These are phyloP conservation scores for Haplosporangium sp. DNA, from an alignment of 371 early-diverging fungal genomes.

Conservation along the genomic window DNA sequence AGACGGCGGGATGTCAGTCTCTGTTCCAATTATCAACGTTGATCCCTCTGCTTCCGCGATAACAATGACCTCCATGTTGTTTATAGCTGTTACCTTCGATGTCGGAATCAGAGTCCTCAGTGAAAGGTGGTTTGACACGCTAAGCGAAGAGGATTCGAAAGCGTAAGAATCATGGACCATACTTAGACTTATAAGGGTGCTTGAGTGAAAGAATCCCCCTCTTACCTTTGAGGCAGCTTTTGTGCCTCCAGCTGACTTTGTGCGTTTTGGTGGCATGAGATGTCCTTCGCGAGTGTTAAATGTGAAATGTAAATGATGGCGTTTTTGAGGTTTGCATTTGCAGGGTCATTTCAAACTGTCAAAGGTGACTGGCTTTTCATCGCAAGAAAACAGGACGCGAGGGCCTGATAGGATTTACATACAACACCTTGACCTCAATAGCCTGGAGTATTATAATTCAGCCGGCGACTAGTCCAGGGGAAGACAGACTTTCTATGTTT, in stretches of 20 bases:
- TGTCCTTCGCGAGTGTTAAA: background rate
- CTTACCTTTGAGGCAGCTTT: slow-evolving; percentile 9
- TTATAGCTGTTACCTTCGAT: background rate
- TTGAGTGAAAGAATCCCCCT: background rate
- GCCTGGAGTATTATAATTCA: too few relatives aligned
- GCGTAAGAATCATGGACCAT: background rate
- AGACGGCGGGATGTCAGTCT: background rate
- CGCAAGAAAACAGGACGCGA: background rate
- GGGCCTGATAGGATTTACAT: background rate
- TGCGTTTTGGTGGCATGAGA: slow-evolving; percentile 30
- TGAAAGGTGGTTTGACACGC: background rate
- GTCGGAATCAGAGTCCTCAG: background rate
- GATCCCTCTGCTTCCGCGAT: background rate
- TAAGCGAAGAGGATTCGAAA: background rate
- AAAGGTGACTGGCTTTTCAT: background rate
- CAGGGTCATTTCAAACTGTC: too few relatives aligned
- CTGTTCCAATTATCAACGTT: too few relatives aligned
- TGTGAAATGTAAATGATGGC: background rate
- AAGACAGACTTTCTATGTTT: too few relatives aligned
- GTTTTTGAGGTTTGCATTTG: too few relatives aligned
- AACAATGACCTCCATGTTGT: background rate
- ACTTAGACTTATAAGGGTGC: background rate
- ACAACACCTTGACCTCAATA: too few relatives aligned
- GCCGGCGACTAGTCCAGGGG: too few relatives aligned
- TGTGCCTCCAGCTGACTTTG: background rate